Evolutionary conservation across 352 stramenopile genomes (phyloP), one percentile per base, ranked within the genome.

Genomic region (Phytophthora europaea): DNA sequence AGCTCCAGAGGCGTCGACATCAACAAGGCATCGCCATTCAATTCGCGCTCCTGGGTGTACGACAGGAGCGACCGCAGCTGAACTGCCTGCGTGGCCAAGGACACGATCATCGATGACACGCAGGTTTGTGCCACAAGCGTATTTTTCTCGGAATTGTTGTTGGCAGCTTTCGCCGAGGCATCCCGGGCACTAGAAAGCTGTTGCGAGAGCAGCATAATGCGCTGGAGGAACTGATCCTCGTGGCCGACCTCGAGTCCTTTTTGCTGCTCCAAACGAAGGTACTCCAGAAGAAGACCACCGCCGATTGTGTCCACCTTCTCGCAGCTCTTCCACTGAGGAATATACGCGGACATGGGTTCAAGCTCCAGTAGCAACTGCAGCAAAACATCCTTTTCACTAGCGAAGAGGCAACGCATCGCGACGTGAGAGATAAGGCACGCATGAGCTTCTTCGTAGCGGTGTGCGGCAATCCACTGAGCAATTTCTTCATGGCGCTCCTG

Each of bases 381-480:
- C 54, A 93, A 65, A 52, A 85, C 68, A 6, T 78, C 65, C 45
- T 89, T 93, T 59, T 94, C 83, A 22, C 79, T 80, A n/a, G 67
- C 74, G 58, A 96, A 94, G 58, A 96, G 53, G 57, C 82, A 89
- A 6, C 65, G 67, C 58, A 86, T 79, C 2, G 87, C 87, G 28
- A 96, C 78, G 59, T 89, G 78, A 12, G 73, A 76, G 48, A 92
- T 76, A 3, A 96, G 54, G 15, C 83, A 87, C 28, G 75, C 66
- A 66, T 96, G 89, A 33, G 89, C 89, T 60, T 84, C 76, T 56
- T 93, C 83, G 33, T 80, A 94, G 36, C 77, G 75, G 12, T 70
- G 76, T 18, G 87, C 84, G 43, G 81, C 79, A 57, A 94, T 90
- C 84, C 85, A 94, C 67, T 94, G 82, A 18, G 83, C 84, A 66